Base-by-base conservation (phyloP, 2,329 filamentous ascomycete genomes). In the Botrytis cinerea region DNA sequence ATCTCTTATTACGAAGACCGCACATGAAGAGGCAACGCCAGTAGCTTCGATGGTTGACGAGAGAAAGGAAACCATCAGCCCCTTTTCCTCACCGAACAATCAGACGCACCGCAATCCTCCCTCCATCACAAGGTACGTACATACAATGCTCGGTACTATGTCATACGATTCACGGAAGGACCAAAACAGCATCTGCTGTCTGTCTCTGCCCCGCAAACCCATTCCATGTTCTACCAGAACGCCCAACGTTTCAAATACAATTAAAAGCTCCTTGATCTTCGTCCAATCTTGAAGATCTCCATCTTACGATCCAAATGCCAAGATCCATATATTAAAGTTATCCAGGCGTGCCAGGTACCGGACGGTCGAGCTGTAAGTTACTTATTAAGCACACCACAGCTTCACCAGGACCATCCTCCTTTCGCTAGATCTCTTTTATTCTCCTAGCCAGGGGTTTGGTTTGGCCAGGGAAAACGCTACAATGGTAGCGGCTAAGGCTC, bases 321-420 rank as follows among this genome's bases (percentile, higher is more conserved):
- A 72, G 71, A 72, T 68, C 51, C 71, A 72, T 72, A 72, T 59
- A 72, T 72, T 72, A 60, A 69, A 68, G 48, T 68, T 40, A 40
- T 40, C 40, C 46, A 54, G 38, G 38, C 38, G 38, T 38, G 38
- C 38, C 38, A 38, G 64, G 46, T 54, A 40, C 35, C 64, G 46
- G 35, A 25, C 32, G 64, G 46, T 22, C 64, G 20, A 54, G 25
- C 40, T 25, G 46, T 4, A 22, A 8, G 46, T 67, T 54, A 40
- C 32, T 40, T 54, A 28, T 40, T 54, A 28, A 67, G 64, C 64
- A 54, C 12, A 22, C 18, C n/a, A 28, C n/a, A 7, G 32, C 28
- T 25, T 20, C 40, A 46, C 61, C 12, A 64, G 32, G 64, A 51
- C 32, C 45, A 67, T 54, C 35, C 46, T 48, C 32, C 25, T 67